Conservation (phyloP, 2,329 filamentous ascomycete species). For the Ustulina deusta region DNA sequence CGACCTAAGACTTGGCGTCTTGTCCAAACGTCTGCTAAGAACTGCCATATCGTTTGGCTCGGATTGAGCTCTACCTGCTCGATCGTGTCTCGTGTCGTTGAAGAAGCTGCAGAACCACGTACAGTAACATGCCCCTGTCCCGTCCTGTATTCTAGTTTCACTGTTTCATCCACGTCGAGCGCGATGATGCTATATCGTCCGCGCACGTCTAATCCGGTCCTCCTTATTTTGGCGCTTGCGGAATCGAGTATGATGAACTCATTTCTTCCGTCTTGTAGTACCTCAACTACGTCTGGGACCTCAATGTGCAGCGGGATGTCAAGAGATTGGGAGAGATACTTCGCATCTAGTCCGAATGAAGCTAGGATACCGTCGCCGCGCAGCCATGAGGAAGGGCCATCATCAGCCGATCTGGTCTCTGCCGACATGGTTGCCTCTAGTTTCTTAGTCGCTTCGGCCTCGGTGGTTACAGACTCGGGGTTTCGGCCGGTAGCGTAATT, state of each 20-base stretch:
- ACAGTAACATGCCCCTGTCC: conserved; percentile 58
- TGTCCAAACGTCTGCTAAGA: conserved; percentile 61
- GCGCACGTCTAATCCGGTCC: conserved; percentile 59
- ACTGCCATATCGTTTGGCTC: conserved; percentile 60
- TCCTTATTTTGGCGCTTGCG: conserved; percentile 63
- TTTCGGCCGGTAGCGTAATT: conserved; percentile 50
- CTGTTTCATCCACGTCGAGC: conserved; percentile 68
- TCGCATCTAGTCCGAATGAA: conserved; percentile 46
- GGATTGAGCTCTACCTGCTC: conserved; percentile 48
- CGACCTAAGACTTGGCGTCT: conserved; percentile 44
- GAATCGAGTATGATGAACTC: conserved; percentile 71
- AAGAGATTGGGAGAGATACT: conserved; percentile 58
- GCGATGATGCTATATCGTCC: conserved; percentile 82
- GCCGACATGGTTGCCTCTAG: conserved; percentile 29
- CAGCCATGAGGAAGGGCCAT: conserved; percentile 42
- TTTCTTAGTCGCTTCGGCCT: not conserved
- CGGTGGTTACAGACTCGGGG: conserved; percentile 24
- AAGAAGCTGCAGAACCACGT: conserved; percentile 38
- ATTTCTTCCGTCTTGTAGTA: conserved; percentile 54
- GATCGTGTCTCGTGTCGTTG: conserved; percentile 37
- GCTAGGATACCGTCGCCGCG: conserved; percentile 46
- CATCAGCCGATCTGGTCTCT: not conserved
- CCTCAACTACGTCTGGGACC: conserved; percentile 67
- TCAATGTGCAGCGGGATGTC: conserved; percentile 60
- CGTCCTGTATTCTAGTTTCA: conserved; percentile 68